Conservation (phyloP, 208 protist genomes). For the Crithidia acanthocephali region DNA sequence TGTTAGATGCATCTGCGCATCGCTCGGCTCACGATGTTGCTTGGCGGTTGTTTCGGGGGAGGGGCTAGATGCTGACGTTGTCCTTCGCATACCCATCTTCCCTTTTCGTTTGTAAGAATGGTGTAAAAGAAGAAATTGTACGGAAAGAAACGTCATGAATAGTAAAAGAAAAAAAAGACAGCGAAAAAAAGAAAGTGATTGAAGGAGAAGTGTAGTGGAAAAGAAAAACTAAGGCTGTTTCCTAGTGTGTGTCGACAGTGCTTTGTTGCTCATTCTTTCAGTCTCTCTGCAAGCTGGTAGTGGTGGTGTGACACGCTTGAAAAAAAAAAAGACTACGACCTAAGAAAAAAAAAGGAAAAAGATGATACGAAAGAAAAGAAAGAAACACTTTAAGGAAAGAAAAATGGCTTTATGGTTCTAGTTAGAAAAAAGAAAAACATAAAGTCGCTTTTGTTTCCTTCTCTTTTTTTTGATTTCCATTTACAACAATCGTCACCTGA, state of each 20-base stretch:
- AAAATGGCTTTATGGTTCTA: no score
- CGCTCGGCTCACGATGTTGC: no score
- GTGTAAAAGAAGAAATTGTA: not conserved
- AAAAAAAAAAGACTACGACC: not conserved
- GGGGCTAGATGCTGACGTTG: not conserved
- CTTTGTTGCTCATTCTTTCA: not conserved
- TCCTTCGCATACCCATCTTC: not conserved
- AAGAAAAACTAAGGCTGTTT: not conserved
- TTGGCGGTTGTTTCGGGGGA: not conserved
- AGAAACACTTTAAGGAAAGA: not conserved
- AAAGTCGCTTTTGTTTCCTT: not conserved
- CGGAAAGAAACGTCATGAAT: not conserved
- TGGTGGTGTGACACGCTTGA: not conserved
- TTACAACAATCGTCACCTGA: no score
- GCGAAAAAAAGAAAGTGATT: not conserved
- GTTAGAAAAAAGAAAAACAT: slow-evolving; percentile 11
- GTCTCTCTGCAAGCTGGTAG: not conserved
- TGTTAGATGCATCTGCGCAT: not conserved
- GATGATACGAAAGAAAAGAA: slow-evolving; percentile 10
- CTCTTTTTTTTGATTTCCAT: not conserved
- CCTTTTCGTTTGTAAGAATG: not conserved
- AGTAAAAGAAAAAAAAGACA: not conserved
- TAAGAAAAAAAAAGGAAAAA: not conserved
- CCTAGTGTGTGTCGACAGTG: not conserved
- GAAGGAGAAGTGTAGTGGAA: no score